A percentile compares a stretch with the other conserved stretches of the same genome.
Conservation (phyloP, 1,139 yeast species). For the Pneumocystis sp. region DNA sequence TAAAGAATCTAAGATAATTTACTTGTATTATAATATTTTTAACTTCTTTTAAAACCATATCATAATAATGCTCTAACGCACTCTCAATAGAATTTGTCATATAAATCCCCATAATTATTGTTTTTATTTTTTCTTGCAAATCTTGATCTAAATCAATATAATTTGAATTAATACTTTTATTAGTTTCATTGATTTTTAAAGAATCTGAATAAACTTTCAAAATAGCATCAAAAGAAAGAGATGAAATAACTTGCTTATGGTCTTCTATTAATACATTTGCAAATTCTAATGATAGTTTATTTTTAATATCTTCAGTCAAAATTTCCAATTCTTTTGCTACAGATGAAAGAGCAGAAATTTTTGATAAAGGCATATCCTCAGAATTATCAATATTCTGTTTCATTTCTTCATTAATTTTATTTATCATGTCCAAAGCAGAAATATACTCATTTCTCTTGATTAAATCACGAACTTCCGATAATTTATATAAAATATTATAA, state of each 20-base stretch:
- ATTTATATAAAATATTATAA: not conserved
- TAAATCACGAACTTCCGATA: not conserved
- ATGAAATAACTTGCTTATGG: not conserved
- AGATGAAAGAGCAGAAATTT: not conserved
- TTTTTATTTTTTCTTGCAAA: conserved; percentile 38
- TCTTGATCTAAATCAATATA: conserved; percentile 27
- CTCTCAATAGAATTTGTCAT: conserved; percentile 47
- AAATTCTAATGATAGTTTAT: not conserved
- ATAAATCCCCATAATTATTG: conserved; percentile 26
- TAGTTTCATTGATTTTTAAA: conserved; percentile 13
- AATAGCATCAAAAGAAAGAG: not conserved
- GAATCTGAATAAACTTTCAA: not conserved
- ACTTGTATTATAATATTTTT: conserved; percentile 49
- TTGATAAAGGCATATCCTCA: not conserved
- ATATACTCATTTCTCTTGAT: not conserved
- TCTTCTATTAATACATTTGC: not conserved
- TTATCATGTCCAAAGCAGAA: not conserved
- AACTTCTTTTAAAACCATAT: conserved; percentile 49
- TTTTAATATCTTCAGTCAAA: not conserved
- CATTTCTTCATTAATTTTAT: not conserved
- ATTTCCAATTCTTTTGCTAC: not conserved
- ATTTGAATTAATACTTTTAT: conserved; percentile 27
- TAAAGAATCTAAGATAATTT: not conserved
- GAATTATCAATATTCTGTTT: not conserved
- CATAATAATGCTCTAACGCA: conserved; percentile 57